Conservation (phyloP, 1,284 basidiomycete species). For the Irpex sp. region DNA sequence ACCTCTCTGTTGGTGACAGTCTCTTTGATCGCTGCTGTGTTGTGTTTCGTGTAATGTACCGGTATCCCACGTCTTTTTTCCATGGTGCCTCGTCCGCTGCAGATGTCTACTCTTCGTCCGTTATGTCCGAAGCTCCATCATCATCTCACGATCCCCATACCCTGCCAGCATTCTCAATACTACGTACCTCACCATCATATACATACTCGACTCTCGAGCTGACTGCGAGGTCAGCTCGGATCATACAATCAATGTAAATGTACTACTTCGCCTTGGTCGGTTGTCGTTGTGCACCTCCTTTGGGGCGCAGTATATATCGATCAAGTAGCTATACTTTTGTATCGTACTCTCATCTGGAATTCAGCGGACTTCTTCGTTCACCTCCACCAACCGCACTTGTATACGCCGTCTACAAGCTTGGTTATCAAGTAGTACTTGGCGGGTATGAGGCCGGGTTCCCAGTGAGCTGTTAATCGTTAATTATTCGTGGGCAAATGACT, state of each 20-base stretch:
- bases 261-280: slow-evolving; percentile 24
- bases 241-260: slow-evolving; percentile 23
- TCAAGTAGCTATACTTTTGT: background rate
- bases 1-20: slow-evolving; percentile 12
- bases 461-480: too few relatives aligned
- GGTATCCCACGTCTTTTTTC: slow-evolving; percentile 10
- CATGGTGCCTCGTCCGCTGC: background rate
- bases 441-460: too few relatives aligned
- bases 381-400: too few relatives aligned
- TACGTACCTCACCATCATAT: background rate
- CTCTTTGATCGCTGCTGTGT: slow-evolving; percentile 10
- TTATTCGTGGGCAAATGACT: too few relatives aligned
- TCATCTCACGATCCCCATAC: background rate
- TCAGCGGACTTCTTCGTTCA: background rate
- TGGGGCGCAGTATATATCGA: too few relatives aligned
- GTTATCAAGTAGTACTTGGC: too few relatives aligned
- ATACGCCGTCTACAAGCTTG: too few relatives aligned
- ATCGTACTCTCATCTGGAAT: background rate
- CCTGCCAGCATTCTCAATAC: background rate
- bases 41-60: slow-evolving; percentile 17
- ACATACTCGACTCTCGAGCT: background rate
- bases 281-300: background rate
- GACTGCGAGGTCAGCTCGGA: background rate
- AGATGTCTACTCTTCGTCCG: background rate
- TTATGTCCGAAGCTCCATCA: background rate